Evolutionary conservation across 1,139 yeast genomes (phyloP), one percentile per base, ranked within the genome.

Genomic region (Arxiozyma telluris): DNA sequence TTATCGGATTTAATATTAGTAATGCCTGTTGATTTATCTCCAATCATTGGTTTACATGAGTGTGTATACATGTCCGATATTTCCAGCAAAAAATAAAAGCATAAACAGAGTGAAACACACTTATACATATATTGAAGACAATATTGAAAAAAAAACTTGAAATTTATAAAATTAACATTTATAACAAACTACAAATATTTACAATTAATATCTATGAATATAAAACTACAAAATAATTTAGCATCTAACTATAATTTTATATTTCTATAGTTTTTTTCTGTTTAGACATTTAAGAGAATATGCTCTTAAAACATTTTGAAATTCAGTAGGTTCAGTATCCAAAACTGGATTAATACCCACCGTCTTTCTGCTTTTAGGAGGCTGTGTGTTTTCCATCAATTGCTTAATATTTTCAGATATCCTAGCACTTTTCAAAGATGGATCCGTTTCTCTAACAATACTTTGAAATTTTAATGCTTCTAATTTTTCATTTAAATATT

Each of bases 251-350:
- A 34, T 34, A 34, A 15, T 34, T 34, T 34, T 34, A 15, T 12
- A 34, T 34, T 34, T 34, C n/a, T 34, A 15, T 15, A 23, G 5
- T 38, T 46, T 15, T 12, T 25, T 46, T 17, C 27, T 46, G 43
- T 46, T 46, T 15, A 46, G 22, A 8, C 49, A 41, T 34, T 38
- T 46, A 34, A 46, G 49, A 15, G 77, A 73, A 57, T 71, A 74
- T 0, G 73, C 72, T 53, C 80, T 64, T 46, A 76, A 59, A 1
- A 64, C 56, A 42, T 62, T 59, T 50, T 73, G 73, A 41, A 68
- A 64, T 5, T 57, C 41, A 6, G 53, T 41, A 12, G 53, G 47
- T 11, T 30, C 50, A 2, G 42, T 42, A 21, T 47, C 50, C 2
- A n/a, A 41, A 39, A 25, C 41, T 27, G 11, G 12, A 21, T 22